Percentiles rank a stretch among this genome's conserved stretches.
These are phyloP conservation scores for Amaranthus cruentus DNA, from an alignment of 148 eudicot species.

Conservation along the genomic window DNA sequence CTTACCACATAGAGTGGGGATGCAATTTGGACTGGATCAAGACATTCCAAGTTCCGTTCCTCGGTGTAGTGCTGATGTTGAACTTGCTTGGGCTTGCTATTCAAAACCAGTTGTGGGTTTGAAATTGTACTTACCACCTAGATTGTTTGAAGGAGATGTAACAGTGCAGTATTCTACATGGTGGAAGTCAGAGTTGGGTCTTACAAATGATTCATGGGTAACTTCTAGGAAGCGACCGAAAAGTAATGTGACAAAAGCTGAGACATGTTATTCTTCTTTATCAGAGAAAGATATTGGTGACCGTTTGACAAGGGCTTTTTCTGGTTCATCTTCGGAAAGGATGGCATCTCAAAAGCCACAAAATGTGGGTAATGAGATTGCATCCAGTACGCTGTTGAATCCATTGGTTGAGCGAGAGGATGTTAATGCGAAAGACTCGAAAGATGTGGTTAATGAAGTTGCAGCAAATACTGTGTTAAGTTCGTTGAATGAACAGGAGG, in stretches of 20 bases:
- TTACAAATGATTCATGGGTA: not conserved
- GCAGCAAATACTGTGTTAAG: not conserved
- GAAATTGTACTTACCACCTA: conserved; percentile 19
- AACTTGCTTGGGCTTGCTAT: conserved; percentile 20
- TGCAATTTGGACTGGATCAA: conserved; percentile 63
- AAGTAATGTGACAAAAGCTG: not conserved
- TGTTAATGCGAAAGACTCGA: too few species aligned
- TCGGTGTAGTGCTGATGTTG: not conserved
- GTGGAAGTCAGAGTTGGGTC: conserved; percentile 2
- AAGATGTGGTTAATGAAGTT: not conserved
- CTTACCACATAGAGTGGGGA: conserved; percentile 44
- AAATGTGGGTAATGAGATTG: not conserved
- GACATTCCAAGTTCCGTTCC: conserved; percentile 31
- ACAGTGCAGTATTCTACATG: conserved; percentile 15
- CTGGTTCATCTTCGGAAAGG: not conserved
- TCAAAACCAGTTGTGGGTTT: conserved; percentile 9
- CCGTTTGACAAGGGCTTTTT: not conserved
- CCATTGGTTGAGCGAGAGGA: not conserved
- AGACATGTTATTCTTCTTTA: not conserved
- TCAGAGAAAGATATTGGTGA: not conserved
- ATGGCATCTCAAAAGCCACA: not conserved
- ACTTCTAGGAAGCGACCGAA: not conserved
- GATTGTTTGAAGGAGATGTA: conserved; percentile 17
- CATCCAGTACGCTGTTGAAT: not conserved
- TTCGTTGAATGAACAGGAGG: not conserved